phyloP scores from a whole-genome alignment of 202 grass and related monocot genomes.

The Elaeis oleifera region DNA sequence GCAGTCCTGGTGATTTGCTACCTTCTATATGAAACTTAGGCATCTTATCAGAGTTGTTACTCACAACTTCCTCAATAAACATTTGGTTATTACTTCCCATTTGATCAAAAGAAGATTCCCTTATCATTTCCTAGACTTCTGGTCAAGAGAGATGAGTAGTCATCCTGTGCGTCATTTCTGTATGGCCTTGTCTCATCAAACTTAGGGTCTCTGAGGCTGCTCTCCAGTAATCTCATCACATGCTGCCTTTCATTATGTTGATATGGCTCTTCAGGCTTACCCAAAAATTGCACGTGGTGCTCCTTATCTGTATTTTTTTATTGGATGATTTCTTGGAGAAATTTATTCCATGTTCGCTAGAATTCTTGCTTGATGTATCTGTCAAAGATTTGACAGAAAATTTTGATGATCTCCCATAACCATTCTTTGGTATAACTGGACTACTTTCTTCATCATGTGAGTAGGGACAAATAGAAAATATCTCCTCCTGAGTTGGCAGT shows the following conservation, averaged over 20 bases:
- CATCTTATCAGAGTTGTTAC: not conserved
- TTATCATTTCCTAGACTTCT: not conserved
- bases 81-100: not conserved
- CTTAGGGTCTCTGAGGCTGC: not conserved
- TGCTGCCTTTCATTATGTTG: not conserved
- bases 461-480: slow-evolving; percentile 8
- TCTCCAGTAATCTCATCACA: not conserved
- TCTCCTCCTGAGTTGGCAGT: slow-evolving; percentile 2
- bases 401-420: not conserved
- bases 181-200: not conserved
- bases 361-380: not conserved
- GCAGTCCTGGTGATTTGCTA: not conserved
- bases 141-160: not conserved
- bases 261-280: not conserved
- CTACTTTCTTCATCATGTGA: slow-evolving; percentile 12
- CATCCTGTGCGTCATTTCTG: not conserved
- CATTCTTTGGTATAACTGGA: slow-evolving; percentile 2
- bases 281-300: not conserved
- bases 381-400: slow-evolving; percentile 1
- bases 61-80: not conserved
- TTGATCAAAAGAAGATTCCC: not conserved
- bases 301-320: not conserved
- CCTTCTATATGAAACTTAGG: slow-evolving; percentile 43
- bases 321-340: not conserved
- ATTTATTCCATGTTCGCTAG: not conserved